Evolutionary conservation across 352 stramenopile species (phyloP).

Genomic region (Phytophthora pluvialis): DNA sequence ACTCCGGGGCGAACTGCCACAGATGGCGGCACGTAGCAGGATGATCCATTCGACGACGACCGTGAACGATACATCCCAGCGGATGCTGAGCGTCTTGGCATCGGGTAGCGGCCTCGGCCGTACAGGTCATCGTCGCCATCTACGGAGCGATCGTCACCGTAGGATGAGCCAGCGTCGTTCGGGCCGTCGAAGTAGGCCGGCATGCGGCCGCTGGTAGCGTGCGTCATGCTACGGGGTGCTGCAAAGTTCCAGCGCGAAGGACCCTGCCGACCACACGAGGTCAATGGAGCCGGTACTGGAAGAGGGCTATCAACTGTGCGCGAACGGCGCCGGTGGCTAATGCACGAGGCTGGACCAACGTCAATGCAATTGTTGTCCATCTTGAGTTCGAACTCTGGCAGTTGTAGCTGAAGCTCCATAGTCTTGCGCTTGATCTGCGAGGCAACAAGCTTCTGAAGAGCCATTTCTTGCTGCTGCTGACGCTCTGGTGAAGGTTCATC

Average conservation of each 20-base stretch:
- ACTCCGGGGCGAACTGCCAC: conserved; percentile 31
- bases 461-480: conserved; percentile 71
- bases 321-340: conserved; percentile 23
- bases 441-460: conserved; percentile 70
- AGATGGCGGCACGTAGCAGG: conserved; percentile 32
- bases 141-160: conserved; percentile 37
- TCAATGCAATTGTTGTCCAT: conserved; percentile 42
- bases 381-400: conserved; percentile 44
- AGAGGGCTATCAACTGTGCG: conserved; percentile 29
- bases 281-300: conserved; percentile 24
- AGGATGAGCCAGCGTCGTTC: conserved; percentile 29
- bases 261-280: conserved; percentile 29
- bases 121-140: conserved; percentile 36
- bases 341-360: conserved; percentile 31
- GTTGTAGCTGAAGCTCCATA: conserved; percentile 57
- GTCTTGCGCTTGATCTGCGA: conserved; percentile 71
- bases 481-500: conserved; percentile 73
- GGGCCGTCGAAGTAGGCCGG: conserved; percentile 35
- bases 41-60: conserved; percentile 43
- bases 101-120: conserved; percentile 24
- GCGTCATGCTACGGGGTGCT: conserved; percentile 26
- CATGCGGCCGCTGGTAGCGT: conserved; percentile 20
- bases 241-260: conserved; percentile 37
- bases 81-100: conserved; percentile 46
- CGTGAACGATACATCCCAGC: conserved; percentile 41